A percentile compares a stretch with the other conserved stretches of the same genome.
These are phyloP conservation scores for Sugiyamaella floridensis DNA, from an alignment of 805 yeast species.

Conservation along the genomic window DNA sequence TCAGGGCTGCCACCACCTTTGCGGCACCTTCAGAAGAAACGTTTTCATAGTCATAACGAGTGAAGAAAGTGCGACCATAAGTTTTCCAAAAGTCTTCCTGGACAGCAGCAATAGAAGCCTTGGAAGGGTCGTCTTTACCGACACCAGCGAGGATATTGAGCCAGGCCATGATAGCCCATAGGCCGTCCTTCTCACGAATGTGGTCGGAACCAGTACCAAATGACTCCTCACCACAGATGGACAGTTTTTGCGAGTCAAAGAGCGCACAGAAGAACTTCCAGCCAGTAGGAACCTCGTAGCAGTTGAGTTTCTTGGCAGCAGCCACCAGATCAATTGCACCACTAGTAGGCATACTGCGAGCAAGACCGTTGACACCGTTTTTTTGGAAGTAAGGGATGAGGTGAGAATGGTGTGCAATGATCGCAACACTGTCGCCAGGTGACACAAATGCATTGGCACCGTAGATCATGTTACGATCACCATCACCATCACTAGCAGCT, in stretches of 20 bases:
- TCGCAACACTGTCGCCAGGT: slow-evolving; percentile 97
- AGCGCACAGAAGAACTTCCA: slow-evolving; percentile 98
- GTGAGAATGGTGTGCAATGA: slow-evolving; percentile 88
- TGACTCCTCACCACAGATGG: slow-evolving; percentile 97
- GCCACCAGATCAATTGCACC: slow-evolving; percentile 93
- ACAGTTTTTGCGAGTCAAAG: slow-evolving; percentile 85
- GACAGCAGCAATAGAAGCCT: slow-evolving; percentile 67
- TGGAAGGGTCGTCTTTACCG: slow-evolving; percentile 50
- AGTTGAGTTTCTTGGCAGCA: slow-evolving; percentile 57
- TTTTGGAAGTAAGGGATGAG: slow-evolving; percentile 86
- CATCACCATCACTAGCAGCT: slow-evolving; percentile 99
- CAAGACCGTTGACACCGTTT: slow-evolving; percentile 84
- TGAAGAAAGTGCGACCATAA: slow-evolving; percentile 95
- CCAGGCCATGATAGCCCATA: slow-evolving; percentile 98
- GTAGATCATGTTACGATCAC: slow-evolving; percentile 97
- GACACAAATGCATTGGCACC: slow-evolving; percentile 93
- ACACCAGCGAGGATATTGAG: slow-evolving; percentile 87
- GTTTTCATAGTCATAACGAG: slow-evolving; percentile 90
- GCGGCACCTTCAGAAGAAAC: slow-evolving; percentile 70
- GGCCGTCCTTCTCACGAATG: slow-evolving; percentile 94
- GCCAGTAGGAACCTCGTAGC: slow-evolving; percentile 97
- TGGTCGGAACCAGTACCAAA: slow-evolving; percentile 98
- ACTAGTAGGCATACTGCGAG: slow-evolving; percentile 96
- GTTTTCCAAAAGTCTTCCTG: slow-evolving; percentile 83
- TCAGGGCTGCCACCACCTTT: slow-evolving; percentile 52